These are phyloP conservation scores for Trichosporon asahii DNA, from an alignment of 1,284 basidiomycete genomes.

Conservation along the genomic window DNA sequence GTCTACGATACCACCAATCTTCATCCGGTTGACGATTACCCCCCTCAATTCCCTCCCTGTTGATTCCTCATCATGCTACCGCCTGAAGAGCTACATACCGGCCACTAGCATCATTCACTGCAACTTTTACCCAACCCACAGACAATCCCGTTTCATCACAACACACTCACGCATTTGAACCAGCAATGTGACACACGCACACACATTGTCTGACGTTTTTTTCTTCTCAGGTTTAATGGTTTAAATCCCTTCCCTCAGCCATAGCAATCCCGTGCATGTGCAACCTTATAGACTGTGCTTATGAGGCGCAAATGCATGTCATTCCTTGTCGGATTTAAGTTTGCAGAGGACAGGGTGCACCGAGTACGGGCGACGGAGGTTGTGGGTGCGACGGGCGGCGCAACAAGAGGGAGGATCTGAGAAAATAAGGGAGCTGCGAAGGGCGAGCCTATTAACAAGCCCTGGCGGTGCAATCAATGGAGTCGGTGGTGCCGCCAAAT, in stretches of 20 bases:
- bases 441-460: slow-evolving; percentile 1
- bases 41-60: not conserved
- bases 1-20: not conserved
- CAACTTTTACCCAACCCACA: not conserved
- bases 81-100: not conserved
- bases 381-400: not conserved
- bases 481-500: not conserved
- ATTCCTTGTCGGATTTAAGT: slow-evolving; percentile 4
- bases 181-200: slow-evolving; percentile 9
- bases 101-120: slow-evolving; percentile 2
- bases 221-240: not conserved
- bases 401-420: not conserved
- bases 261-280: not conserved
- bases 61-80: not conserved
- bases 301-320: slow-evolving; percentile 8
- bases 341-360: not conserved
- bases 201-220: slow-evolving; percentile 2
- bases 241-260: not conserved
- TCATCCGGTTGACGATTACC: not conserved
- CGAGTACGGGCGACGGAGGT: not conserved
- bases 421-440: not conserved
- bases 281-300: slow-evolving; percentile 7
- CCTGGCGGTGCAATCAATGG: not conserved
- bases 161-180: slow-evolving; percentile 6
- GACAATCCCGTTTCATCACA: slow-evolving; percentile 7